These are phyloP conservation scores for Naganishia liquefaciens DNA, from an alignment of 1,284 basidiomycete genomes.

Conservation along the genomic window DNA sequence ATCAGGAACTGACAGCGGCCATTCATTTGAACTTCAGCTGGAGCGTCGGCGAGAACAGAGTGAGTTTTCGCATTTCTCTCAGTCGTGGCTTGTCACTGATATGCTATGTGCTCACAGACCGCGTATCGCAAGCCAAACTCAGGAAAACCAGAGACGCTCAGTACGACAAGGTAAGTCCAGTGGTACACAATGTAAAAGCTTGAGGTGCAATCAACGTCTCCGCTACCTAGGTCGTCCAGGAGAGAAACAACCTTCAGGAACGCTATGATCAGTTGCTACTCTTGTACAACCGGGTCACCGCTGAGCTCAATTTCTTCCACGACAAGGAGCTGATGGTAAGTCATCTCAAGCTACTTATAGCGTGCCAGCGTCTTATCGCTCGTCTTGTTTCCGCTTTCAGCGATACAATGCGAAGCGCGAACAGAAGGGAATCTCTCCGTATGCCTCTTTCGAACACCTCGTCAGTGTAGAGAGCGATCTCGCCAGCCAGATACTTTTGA, in stretches of 20 bases:
- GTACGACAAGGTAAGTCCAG: not conserved
- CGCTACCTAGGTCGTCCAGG: not conserved
- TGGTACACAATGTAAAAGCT: not conserved
- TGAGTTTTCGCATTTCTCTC: not conserved
- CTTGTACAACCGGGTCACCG: not conserved
- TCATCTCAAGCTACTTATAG: not conserved
- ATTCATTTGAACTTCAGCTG: not conserved
- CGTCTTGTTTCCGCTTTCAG: not conserved
- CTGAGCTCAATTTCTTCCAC: not conserved
- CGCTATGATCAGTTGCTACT: not conserved
- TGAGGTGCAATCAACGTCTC: not conserved
- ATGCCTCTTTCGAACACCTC: not conserved
- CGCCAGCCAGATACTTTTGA: not conserved
- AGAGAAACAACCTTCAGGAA: not conserved
- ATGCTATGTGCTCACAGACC: not conserved
- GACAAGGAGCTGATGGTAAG: constrained; percentile 10
- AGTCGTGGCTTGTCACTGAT: no score
- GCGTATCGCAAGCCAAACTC: constrained; percentile 12
- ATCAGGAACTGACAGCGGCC: not conserved
- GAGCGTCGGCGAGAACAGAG: constrained; percentile 15
- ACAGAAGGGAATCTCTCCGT: not conserved
- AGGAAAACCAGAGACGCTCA: constrained; percentile 4
- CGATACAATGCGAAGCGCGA: constrained; percentile 7
- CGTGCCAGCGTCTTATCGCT: not conserved
- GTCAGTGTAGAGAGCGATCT: constrained; percentile 1